A percentile compares a stretch with the other conserved stretches of the same genome.
These are phyloP conservation scores for Daphne laureola DNA, from an alignment of 441 rosid genomes.

Conservation along the genomic window DNA sequence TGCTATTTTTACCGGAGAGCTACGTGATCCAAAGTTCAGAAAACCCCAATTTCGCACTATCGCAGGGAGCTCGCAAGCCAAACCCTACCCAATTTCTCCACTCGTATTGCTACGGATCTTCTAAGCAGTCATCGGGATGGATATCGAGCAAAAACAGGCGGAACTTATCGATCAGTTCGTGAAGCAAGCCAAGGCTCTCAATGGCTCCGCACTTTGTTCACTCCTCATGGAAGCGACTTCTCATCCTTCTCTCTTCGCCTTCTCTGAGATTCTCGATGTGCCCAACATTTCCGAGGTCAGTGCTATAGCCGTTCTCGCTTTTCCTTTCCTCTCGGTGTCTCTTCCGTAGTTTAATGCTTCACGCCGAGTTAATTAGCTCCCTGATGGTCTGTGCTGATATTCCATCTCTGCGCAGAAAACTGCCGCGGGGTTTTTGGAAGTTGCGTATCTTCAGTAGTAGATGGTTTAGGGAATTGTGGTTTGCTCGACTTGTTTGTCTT, in stretches of 20 bases:
- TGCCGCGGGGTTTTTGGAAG: too few relatives aligned
- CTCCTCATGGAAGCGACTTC: conserved; percentile 79
- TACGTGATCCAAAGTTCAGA: too few relatives aligned
- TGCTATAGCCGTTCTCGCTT: conserved; percentile 2
- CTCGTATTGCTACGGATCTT: background rate
- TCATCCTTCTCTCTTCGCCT: conserved; percentile 84
- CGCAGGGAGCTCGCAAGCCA: too few relatives aligned
- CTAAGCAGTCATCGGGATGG: conserved; percentile 33
- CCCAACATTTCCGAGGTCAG: conserved; percentile 56
- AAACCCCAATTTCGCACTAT: too few relatives aligned
- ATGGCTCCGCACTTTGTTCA: conserved; percentile 42
- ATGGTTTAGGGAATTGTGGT: too few relatives aligned
- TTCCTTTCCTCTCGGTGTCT: background rate
- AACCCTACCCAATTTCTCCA: conserved; percentile 10
- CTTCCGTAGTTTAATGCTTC: too few relatives aligned
- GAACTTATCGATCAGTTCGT: conserved; percentile 74
- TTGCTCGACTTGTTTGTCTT: too few relatives aligned
- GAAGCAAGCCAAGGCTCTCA: conserved; percentile 49
- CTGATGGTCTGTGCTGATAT: background rate
- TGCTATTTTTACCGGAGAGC: too few relatives aligned
- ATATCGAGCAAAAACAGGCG: conserved; percentile 83
- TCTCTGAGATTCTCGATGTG: conserved; percentile 89
- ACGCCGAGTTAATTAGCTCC: too few relatives aligned
- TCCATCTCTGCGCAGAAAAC: too few relatives aligned
- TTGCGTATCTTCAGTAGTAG: too few relatives aligned